Percentiles rank a stretch among this genome's conserved stretches.
Conservation (phyloP, 2,329 filamentous ascomycete species). For the Hypoxylon sp. region DNA sequence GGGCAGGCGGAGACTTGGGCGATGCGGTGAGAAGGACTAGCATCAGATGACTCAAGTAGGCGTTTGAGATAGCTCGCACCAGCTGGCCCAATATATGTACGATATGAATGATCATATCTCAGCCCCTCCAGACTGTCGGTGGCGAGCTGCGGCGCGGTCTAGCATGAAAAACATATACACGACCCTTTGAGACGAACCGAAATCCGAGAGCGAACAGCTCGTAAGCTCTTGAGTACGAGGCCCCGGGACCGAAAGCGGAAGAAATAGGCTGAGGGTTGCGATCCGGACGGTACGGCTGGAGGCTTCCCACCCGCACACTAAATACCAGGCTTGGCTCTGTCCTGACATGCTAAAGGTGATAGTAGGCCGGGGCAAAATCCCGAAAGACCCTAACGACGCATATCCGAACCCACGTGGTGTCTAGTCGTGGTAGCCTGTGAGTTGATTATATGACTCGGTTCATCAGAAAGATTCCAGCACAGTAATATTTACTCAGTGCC, state of each 20-base stretch:
- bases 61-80: constrained; percentile 20
- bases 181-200: no score
- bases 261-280: constrained; percentile 29
- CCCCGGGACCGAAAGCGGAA: constrained; percentile 6
- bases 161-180: constrained; percentile 5
- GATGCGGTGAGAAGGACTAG: constrained; percentile 35
- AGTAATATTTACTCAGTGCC: constrained; percentile 20
- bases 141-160: constrained; percentile 14
- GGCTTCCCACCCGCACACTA: constrained; percentile 22
- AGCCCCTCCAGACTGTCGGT: constrained; percentile 26
- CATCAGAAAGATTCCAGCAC: background rate
- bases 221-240: constrained; percentile 5
- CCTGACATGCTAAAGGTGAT: constrained; percentile 15
- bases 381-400: constrained; percentile 17
- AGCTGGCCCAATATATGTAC: constrained; percentile 19
- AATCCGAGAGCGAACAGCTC: background rate
- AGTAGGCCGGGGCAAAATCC: constrained; percentile 21
- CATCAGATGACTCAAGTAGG: constrained; percentile 36
- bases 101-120: constrained; percentile 14
- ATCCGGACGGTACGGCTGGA: constrained; percentile 24
- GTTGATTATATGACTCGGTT: background rate
- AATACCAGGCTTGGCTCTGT: constrained; percentile 19
- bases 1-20: constrained; percentile 22
- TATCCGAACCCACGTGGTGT: constrained; percentile 12
- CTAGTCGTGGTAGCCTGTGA: background rate